These are phyloP conservation scores for Dichotomopilus funicola DNA, from an alignment of 2,329 filamentous ascomycete species.

Conservation along the genomic window DNA sequence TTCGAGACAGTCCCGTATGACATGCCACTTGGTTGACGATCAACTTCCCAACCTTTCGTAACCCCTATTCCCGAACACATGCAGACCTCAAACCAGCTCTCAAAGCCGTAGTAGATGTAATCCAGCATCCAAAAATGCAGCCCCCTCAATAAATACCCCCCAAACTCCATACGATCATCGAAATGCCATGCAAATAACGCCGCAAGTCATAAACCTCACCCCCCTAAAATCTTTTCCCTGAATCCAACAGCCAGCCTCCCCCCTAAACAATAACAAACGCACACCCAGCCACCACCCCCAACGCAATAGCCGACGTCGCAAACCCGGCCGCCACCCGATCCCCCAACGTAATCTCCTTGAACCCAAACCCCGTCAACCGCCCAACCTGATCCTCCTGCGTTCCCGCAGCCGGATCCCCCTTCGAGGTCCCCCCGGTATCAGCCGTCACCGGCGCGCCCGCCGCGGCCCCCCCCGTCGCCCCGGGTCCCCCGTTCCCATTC, in stretches of 20 bases:
- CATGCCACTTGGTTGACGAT: no score
- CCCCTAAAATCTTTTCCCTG: background rate
- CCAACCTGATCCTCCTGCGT: constrained; percentile 19
- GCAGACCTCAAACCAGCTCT: background rate
- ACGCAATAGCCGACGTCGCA: constrained; percentile 43
- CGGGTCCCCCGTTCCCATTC: no score
- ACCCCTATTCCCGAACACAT: background rate
- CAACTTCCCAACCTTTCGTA: no score
- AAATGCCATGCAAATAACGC: constrained; percentile 1
- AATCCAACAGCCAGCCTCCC: background rate
- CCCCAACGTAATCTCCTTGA: constrained; percentile 38
- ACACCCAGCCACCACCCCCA: constrained; percentile 44
- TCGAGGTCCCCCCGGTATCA: constrained; percentile 52
- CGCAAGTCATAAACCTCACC: background rate
- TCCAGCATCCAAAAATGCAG: background rate
- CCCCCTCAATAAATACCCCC: background rate
- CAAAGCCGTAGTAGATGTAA: constrained; percentile 1
- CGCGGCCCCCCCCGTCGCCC: constrained; percentile 9
- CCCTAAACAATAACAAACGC: constrained; percentile 39
- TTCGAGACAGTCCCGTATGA: no score
- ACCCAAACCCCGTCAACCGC: constrained; percentile 13
- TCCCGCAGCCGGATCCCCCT: constrained; percentile 45
- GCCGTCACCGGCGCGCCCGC: constrained; percentile 41
- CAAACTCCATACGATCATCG: background rate
- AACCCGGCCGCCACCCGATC: constrained; percentile 52